These are phyloP conservation scores for Claviceps humidiphila DNA, from an alignment of 2,329 filamentous ascomycete genomes.

Conservation along the genomic window DNA sequence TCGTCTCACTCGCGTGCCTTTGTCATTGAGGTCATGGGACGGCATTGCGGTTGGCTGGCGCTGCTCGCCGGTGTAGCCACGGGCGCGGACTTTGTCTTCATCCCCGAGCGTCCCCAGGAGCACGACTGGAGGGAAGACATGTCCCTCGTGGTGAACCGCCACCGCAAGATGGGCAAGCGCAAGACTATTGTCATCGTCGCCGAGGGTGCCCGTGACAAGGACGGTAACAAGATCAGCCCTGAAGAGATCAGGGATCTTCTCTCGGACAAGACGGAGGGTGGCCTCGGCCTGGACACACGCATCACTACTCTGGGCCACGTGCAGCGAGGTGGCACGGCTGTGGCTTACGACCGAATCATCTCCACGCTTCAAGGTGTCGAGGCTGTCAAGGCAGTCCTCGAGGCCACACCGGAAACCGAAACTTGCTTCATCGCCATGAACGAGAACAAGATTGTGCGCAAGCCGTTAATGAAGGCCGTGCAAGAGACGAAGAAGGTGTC, in stretches of 20 bases:
- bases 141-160: slow-evolving; percentile 66
- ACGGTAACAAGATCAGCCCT: slow-evolving; percentile 73
- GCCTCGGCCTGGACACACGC: slow-evolving; percentile 75
- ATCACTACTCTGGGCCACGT: slow-evolving; percentile 94
- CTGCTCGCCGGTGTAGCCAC: slow-evolving; percentile 92
- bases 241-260: slow-evolving; percentile 77
- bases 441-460: slow-evolving; percentile 93
- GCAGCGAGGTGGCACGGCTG: slow-evolving; percentile 86
- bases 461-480: slow-evolving; percentile 81
- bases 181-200: slow-evolving; percentile 98
- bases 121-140: slow-evolving; percentile 85
- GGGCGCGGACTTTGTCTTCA: slow-evolving; percentile 92
- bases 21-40: slow-evolving; percentile 96
- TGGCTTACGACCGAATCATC: slow-evolving; percentile 88
- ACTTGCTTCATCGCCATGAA: slow-evolving; percentile 93
- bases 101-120: slow-evolving; percentile 81
- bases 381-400: slow-evolving; percentile 81
- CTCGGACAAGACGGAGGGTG: slow-evolving; percentile 49
- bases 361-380: slow-evolving; percentile 88
- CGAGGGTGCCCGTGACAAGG: slow-evolving; percentile 77
- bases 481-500: slow-evolving; percentile 73
- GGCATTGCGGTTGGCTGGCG: slow-evolving; percentile 95
- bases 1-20: slow-evolving; percentile 91
- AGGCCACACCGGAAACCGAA: slow-evolving; percentile 76
- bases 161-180: slow-evolving; percentile 78